Conservation (phyloP, 2,329 filamentous ascomycete species). For the Dissoconium aciculare region DNA sequence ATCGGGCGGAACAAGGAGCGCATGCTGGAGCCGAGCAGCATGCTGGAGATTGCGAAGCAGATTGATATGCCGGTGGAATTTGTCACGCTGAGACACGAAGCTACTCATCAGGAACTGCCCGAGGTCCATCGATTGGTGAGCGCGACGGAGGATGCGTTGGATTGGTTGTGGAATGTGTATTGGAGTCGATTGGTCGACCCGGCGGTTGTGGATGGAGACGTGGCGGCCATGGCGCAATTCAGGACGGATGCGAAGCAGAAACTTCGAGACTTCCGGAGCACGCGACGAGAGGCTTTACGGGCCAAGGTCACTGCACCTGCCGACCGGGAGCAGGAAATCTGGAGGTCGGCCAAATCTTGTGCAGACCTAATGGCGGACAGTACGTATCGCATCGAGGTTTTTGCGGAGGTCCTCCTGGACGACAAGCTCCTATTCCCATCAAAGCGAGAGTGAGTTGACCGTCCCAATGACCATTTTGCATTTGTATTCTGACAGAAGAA, state of each 20-base stretch:
- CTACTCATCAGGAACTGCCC: conserved; percentile 77
- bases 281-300: conserved; percentile 19
- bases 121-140: conserved; percentile 56
- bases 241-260: conserved; percentile 17
- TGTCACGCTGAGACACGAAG: conserved; percentile 78
- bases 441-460: conserved; percentile 17
- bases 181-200: conserved; percentile 44
- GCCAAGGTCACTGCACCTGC: background rate
- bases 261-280: conserved; percentile 15
- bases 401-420: conserved; percentile 21
- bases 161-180: conserved; percentile 83
- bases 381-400: conserved; percentile 7
- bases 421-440: conserved; percentile 26
- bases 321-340: conserved; percentile 5
- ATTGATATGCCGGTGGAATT: conserved; percentile 61
- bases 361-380: conserved; percentile 7
- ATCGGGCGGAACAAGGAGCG: conserved; percentile 49
- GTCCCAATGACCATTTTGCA: conserved; percentile 3
- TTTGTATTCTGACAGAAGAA: background rate
- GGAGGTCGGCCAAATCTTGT: conserved; percentile 6
- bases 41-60: conserved; percentile 56
- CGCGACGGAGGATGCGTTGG: conserved; percentile 53
- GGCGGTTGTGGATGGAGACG: conserved; percentile 13
- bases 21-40: conserved; percentile 46
- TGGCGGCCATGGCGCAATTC: conserved; percentile 22